Evolutionary conservation across 257 asterid species (phyloP), one percentile per base, ranked within the genome.

Genomic region (Plectranthus barbatus): DNA sequence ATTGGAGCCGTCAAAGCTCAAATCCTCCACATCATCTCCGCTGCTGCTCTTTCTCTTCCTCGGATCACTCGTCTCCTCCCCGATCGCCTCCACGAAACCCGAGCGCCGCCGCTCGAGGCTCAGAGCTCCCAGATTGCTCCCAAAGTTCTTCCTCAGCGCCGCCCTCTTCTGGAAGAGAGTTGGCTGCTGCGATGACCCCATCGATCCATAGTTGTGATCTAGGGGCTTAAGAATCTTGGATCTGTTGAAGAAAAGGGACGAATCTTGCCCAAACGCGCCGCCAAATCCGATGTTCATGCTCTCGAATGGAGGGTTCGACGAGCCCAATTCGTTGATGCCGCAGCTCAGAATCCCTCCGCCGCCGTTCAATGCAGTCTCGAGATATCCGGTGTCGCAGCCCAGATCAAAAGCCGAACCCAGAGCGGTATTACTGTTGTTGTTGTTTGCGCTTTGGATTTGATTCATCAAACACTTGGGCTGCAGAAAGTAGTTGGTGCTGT

Each of bases 81-180:
- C n/a, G n/a, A n/a, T n/a, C n/a, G 34, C 61, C 5, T 9, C 10
- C 18, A 0, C 6, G 6, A 6, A 0, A 12, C 7, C 41, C 10
- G 8, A 23, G 17, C 12, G 34, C 0, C 18, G 17, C 9, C 8
- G 7, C 6, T 85, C 83, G n/a, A 83, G 72, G 70, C 65, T 72
- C 66, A 83, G 70, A 37, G 47, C 53, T 57, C 88, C 89, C 72
- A 79, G 61, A 67, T 73, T 75, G 51, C 72, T 57, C 7, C 67
- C 80, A 19, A 76, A 63, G 60, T 79, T 83, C 74, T 79, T 83
- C 66, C 83, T 80, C 15, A 83, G 83, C 2, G 98, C 95, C 65
- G 98, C 97, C 84, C 97, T 83, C 58, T 92, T 92, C 29, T 92
- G 98, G 19, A 92, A 92, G 24, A 92, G 85, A 20, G 97, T 92